phyloP scores from a whole-genome alignment of 1,284 basidiomycete species.

The Exsudoporus floridanus region DNA sequence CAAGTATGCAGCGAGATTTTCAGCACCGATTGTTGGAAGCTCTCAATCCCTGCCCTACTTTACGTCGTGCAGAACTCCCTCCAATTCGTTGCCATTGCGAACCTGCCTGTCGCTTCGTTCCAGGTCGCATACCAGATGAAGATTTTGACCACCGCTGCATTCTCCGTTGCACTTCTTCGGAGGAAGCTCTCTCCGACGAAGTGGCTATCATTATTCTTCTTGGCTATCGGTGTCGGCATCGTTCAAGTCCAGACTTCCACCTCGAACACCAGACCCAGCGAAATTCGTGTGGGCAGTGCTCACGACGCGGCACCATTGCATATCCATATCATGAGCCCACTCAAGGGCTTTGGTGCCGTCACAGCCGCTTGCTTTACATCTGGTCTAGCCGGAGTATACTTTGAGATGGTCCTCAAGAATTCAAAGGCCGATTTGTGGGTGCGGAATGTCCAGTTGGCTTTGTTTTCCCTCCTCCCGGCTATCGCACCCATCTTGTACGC shows the following conservation, averaged over 20 bases:
- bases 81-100: constrained; percentile 90
- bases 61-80: constrained; percentile 96
- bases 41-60: constrained; percentile 93
- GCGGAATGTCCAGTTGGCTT: constrained; percentile 75
- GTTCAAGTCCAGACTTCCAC: constrained; percentile 78
- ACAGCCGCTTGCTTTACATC: constrained; percentile 76
- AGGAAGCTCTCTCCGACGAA: constrained; percentile 71
- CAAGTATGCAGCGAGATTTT: constrained; percentile 59
- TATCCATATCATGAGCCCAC: constrained; percentile 58
- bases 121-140: constrained; percentile 95
- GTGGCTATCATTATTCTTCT: constrained; percentile 81
- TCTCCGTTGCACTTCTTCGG: constrained; percentile 82
- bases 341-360: constrained; percentile 67
- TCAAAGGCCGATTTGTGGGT: constrained; percentile 74
- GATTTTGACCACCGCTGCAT: constrained; percentile 92
- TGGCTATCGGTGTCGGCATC: constrained; percentile 88
- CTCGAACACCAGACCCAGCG: constrained; percentile 23
- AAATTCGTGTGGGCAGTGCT: constrained; percentile 50
- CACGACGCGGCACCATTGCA: constrained; percentile 49
- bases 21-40: constrained; percentile 92
- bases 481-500: constrained; percentile 65
- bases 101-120: constrained; percentile 90
- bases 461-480: constrained; percentile 77
- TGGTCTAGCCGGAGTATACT: constrained; percentile 81
- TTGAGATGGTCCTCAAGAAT: constrained; percentile 79